Evolutionary conservation across 1,139 yeast species (phyloP), one percentile per base, ranked within the genome.

Genomic region (Scheffersomyces insectosa): DNA sequence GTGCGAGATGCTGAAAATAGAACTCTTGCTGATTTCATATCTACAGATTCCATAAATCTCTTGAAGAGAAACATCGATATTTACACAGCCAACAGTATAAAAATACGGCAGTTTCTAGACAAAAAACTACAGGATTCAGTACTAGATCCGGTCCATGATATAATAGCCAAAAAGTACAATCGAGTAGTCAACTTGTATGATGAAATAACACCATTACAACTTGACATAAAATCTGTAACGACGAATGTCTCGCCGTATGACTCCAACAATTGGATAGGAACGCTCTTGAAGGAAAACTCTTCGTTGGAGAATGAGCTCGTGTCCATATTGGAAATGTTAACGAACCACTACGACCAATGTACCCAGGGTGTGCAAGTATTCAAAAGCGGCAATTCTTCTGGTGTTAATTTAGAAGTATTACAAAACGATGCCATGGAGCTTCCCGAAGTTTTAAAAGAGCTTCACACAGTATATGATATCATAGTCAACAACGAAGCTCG

Each of bases 301-400:
- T 67, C 74, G 0, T 66, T 85, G 43, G 96, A 89, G 42, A 75
- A 76, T 46, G 95, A 87, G 43, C 73, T 89, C 62, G 95, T 88
- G 0, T 73, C 78, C 7, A 68, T 86, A 14, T 66, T 90, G 31
- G 84, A 82, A 46, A 82, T 90, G 57, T 66, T 90, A 32, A 85
- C 96, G 5, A 79, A 81, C 42, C 97, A 90, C 63, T 88, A 82
- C 52, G 97, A 89, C 59, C 90, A 87, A 56, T 87, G 96, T 51
- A 52, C 66, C 3, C 70, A 77, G 38, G 83, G 66, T 15, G 37
- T 45, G 33, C 37, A 40, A 33, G 39, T 45, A 8, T 59, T 51
- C 15, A 10, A 51, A 65, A 9, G 49, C 47, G 7, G 55, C 50
- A 52, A 42, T 60, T 46, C 45, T 5, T 32, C 37, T 8, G 50